Conservation (phyloP, 305 asterid species). For the Ajuga reptans region DNA sequence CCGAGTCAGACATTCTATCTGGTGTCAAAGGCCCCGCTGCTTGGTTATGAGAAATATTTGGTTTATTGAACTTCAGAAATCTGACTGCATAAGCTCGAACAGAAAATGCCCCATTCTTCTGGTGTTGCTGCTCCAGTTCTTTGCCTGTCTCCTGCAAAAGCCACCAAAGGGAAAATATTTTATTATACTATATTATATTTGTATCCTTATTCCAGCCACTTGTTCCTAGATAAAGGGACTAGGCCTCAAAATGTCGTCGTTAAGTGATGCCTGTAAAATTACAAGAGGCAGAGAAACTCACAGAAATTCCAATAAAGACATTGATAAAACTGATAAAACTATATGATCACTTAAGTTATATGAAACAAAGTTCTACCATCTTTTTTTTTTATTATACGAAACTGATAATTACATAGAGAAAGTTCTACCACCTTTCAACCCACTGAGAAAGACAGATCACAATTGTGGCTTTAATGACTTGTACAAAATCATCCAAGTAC, state of each 20-base stretch:
- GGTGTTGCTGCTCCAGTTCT: constrained; percentile 33
- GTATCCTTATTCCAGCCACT: background rate
- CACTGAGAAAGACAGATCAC: background rate
- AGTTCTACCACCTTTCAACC: background rate
- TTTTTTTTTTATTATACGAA: background rate
- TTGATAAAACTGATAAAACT: background rate
- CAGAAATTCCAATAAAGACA: background rate
- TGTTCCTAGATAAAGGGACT: background rate
- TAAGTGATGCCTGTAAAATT: background rate
- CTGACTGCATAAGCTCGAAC: constrained; percentile 63
- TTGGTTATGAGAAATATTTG: constrained; percentile 28
- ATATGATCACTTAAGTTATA: background rate
- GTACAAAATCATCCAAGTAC: background rate
- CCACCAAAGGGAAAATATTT: background rate
- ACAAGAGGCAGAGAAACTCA: background rate
- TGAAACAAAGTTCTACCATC: background rate
- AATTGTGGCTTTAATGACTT: background rate
- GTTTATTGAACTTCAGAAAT: constrained; percentile 46
- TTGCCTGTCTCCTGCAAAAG: constrained; percentile 53
- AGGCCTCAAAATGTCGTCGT: background rate
- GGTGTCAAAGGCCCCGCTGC: constrained; percentile 57
- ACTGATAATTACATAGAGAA: too few species aligned
- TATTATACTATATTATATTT: background rate
- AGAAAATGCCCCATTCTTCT: constrained; percentile 36
- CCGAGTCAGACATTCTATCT: constrained; percentile 51